These are phyloP conservation scores for Cryptococcus sp. DNA, from an alignment of 1,284 basidiomycete genomes.

Conservation along the genomic window DNA sequence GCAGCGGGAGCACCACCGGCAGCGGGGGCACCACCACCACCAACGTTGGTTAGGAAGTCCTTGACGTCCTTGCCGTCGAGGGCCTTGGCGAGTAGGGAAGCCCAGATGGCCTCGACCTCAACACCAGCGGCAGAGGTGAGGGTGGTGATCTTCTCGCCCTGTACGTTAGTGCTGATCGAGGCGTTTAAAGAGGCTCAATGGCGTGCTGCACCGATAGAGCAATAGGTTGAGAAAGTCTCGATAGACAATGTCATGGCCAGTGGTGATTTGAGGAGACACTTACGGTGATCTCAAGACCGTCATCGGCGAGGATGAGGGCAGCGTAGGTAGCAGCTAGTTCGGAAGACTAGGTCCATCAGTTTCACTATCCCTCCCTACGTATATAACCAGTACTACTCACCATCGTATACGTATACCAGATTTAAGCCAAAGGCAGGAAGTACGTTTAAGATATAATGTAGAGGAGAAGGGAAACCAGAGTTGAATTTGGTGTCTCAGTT, in stretches of 20 bases:
- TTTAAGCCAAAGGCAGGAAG: conserved; percentile 22
- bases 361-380: background rate
- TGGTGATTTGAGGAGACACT: conserved; percentile 43
- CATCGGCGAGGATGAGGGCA: conserved; percentile 81
- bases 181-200: background rate
- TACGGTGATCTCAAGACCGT: conserved; percentile 94
- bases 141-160: conserved; percentile 87
- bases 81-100: conserved; percentile 90
- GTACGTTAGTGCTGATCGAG: conserved; percentile 1
- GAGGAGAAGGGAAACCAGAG: background rate
- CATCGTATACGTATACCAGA: conserved; percentile 25
- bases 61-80: conserved; percentile 97
- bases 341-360: conserved; percentile 26
- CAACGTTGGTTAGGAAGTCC: conserved; percentile 87
- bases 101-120: conserved; percentile 97
- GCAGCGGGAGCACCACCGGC: conserved; percentile 55
- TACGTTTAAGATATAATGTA: conserved; percentile 10
- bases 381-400: conserved; percentile 11
- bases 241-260: background rate
- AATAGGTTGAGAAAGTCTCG: background rate
- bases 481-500: conserved; percentile 1
- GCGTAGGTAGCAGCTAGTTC: conserved; percentile 73
- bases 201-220: conserved; percentile 1
- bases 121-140: conserved; percentile 76
- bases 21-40: conserved; percentile 70